Conservation (phyloP, 2,329 filamentous ascomycete genomes). For the Chaetomium strumarium region DNA sequence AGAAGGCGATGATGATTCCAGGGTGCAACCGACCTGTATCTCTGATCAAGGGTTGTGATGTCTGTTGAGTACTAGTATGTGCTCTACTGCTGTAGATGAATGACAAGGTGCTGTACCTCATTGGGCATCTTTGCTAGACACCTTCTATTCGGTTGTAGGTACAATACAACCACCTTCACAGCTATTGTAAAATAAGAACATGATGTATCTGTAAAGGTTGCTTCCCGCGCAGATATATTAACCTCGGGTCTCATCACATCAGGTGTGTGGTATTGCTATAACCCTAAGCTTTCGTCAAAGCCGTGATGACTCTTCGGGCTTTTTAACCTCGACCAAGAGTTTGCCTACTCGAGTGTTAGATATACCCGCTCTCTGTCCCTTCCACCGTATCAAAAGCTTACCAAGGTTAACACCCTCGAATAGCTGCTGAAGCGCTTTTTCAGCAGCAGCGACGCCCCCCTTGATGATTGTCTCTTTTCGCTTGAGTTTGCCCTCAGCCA, state of each 20-base stretch:
- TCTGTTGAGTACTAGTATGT: neutral
- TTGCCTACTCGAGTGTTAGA: conserved; percentile 18
- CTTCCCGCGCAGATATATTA: no score
- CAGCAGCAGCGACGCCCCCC: conserved; percentile 60
- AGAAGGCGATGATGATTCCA: no score
- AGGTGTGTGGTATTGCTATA: no score
- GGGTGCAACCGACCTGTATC: neutral
- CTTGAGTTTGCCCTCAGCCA: conserved; percentile 67
- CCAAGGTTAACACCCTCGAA: conserved; percentile 67
- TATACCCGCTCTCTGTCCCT: neutral
- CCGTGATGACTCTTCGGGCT: conserved; percentile 14
- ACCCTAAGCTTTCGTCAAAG: conserved; percentile 2
- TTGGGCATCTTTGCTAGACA: no score
- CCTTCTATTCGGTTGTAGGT: no score
- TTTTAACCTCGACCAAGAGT: conserved; percentile 25
- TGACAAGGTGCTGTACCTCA: no score
- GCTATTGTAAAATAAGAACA: no score
- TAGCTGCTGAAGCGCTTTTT: conserved; percentile 56
- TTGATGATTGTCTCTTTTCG: conserved; percentile 64
- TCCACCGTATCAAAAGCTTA: conserved; percentile 14
- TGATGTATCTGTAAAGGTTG: no score
- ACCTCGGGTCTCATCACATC: no score
- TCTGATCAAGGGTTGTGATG: neutral
- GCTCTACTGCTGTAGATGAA: neutral
- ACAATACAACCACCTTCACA: no score